These are phyloP conservation scores for Pterocarpus santalinus DNA, from an alignment of 306 rosid genomes.

Conservation along the genomic window DNA sequence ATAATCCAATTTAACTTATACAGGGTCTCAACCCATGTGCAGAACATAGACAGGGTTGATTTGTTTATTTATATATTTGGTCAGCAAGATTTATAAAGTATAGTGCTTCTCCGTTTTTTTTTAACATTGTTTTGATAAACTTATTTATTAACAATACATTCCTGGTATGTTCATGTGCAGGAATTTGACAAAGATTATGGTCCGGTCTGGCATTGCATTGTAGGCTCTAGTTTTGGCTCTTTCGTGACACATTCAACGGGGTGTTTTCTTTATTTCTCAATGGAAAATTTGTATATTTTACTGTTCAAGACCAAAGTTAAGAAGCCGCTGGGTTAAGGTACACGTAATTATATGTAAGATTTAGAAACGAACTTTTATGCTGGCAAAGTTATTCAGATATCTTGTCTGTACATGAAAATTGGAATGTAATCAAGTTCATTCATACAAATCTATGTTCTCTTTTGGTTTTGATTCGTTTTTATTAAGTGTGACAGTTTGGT, in stretches of 20 bases:
- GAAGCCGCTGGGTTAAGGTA: conserved; percentile 64
- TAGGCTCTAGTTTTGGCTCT: conserved; percentile 95
- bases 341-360: conserved; percentile 22
- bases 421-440: conserved; percentile 36
- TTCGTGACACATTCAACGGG: conserved; percentile 97
- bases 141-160: conserved; percentile 18
- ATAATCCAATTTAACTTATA: conserved; percentile 32
- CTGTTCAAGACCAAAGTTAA: conserved; percentile 84
- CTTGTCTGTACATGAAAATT: conserved; percentile 52
- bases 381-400: conserved; percentile 35
- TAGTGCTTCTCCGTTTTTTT: not conserved
- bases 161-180: conserved; percentile 59
- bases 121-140: conserved; percentile 15
- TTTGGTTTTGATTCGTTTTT: not conserved
- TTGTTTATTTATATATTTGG: conserved; percentile 22
- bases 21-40: conserved; percentile 54
- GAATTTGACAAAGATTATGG: conserved; percentile 95
- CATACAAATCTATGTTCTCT: not conserved
- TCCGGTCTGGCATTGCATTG: conserved; percentile 99
- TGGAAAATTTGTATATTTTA: conserved; percentile 82
- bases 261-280: conserved; percentile 87
- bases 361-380: conserved; percentile 33
- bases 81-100: conserved; percentile 36
- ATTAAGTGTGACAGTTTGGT: conserved; percentile 32
- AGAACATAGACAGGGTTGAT: conserved; percentile 20